phyloP scores from a whole-genome alignment of 2,329 filamentous ascomycete species.

The Sordariomycetes sp. region DNA sequence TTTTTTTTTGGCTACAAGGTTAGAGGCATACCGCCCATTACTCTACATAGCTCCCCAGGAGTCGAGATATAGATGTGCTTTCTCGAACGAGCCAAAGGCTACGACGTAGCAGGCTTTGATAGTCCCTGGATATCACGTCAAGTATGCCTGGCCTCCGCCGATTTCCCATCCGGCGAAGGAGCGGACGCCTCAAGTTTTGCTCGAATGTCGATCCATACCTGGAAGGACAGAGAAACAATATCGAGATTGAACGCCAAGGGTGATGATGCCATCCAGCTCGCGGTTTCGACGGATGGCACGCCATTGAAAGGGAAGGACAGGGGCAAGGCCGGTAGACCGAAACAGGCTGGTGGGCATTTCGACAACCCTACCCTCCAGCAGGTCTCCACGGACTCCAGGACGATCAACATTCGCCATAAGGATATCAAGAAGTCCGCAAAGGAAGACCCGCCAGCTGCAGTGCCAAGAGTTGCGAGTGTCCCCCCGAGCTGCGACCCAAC shows the following conservation, averaged over 20 bases:
- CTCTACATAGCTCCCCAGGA: no score
- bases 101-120: no score
- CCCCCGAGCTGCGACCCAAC: neutral
- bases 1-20: no score
- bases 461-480: neutral
- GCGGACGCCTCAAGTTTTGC: neutral
- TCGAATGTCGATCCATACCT: neutral
- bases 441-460: neutral
- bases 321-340: conserved; percentile 6
- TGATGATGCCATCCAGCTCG: conserved; percentile 7
- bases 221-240: conserved; percentile 7
- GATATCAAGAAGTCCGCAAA: neutral
- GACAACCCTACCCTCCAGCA: neutral
- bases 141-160: no score
- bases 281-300: conserved; percentile 9
- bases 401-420: neutral
- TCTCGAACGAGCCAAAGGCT: no score
- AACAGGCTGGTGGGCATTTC: conserved; percentile 6
- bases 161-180: no score
- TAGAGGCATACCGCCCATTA: no score
- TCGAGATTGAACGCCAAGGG: conserved; percentile 9
- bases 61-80: no score
- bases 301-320: conserved; percentile 7
- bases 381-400: neutral
- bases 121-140: no score